A percentile compares a stretch with the other conserved stretches of the same genome.
phyloP scores from a whole-genome alignment of 345 rosid genomes.

The Streptanthus diversifolius region DNA sequence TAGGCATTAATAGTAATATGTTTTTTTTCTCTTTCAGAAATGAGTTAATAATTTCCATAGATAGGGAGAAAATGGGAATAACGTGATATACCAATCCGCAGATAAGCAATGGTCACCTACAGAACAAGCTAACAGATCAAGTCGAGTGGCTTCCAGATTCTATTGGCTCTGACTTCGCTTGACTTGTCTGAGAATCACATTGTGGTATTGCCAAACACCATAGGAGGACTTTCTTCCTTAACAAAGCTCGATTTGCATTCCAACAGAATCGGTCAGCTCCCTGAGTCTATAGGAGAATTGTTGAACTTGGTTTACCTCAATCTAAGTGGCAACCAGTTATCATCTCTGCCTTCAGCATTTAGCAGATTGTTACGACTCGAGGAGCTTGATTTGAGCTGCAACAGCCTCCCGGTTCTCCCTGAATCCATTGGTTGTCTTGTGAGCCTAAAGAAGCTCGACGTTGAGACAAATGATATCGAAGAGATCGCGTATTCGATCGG shows the following conservation, averaged over 20 bases:
- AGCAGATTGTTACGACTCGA: slow-evolving; percentile 67
- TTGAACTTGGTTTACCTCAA: slow-evolving; percentile 60
- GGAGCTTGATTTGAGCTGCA: slow-evolving; percentile 84
- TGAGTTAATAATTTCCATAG: background rate
- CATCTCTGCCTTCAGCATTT: slow-evolving; percentile 64
- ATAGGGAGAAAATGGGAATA: slow-evolving; percentile 32
- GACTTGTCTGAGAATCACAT: slow-evolving; percentile 83
- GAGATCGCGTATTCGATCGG: slow-evolving; percentile 84
- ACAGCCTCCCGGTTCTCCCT: slow-evolving; percentile 55
- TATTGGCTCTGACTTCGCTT: slow-evolving; percentile 55
- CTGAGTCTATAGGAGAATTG: slow-evolving; percentile 76
- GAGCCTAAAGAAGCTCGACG: slow-evolving; percentile 58
- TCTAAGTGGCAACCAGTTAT: slow-evolving; percentile 70
- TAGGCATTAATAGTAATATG: no score
- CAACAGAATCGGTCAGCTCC: slow-evolving; percentile 67
- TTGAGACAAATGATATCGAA: slow-evolving; percentile 85
- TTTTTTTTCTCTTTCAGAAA: background rate
- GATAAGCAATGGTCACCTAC: slow-evolving; percentile 46
- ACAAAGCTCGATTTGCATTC: slow-evolving; percentile 75
- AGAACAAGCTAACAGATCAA: slow-evolving; percentile 72
- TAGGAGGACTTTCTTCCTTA: slow-evolving; percentile 79
- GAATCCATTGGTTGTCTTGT: slow-evolving; percentile 73
- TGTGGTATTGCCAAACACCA: slow-evolving; percentile 60
- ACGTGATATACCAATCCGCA: slow-evolving; percentile 31
- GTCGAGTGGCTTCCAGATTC: slow-evolving; percentile 97